Base-by-base conservation (phyloP, 805 yeast species). In the Starmerella vaccinii region DNA sequence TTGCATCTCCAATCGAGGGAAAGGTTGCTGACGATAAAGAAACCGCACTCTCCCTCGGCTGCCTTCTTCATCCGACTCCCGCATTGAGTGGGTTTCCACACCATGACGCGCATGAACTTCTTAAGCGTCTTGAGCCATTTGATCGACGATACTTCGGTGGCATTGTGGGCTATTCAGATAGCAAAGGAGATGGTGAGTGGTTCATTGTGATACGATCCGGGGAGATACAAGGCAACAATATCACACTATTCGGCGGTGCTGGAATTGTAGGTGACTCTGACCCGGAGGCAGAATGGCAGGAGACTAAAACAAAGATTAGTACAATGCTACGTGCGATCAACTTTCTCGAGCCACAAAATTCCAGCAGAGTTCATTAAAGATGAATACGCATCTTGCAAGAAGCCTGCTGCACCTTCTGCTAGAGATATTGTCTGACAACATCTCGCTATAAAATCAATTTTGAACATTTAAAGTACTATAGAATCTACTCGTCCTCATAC, bases 51-150 rank as follows among this genome's bases (percentile, higher is more conserved):
- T 47, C 51, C 1, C 45, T 53, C 1, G 56, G 52, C 7, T 40
- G 44, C 15, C 27, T 40, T 26, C 32, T 53, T 23, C 56, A 53
- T 23, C 56, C 56, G 8, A 53, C 56, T 1, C 56, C 56, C 4
- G 56, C 56, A 6, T 40, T 53, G 12, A 53, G 56, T 16, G 56
- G 56, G 15, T 53, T 39, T 32, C 56, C 56, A 1, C 54, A 53
- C 29, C n/a, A 24, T 10, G 15, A 13, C 1, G 54, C 56, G 12
- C 50, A 29, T 12, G 38, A 39, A 3, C 48, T 53, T 23, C 41
- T 53, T 3, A 26, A 19, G 2, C 10, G 16, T 21, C 50, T 50
- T 7, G 56, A 53, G 38, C 54, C 54, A 2, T 53, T 53, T 33
- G 54, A 53, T 24, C 54, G 56, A 15, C 37, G 47, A 30, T 53